phyloP scores from a whole-genome alignment of 305 asterid genomes.

The Fraxinus velutina region DNA sequence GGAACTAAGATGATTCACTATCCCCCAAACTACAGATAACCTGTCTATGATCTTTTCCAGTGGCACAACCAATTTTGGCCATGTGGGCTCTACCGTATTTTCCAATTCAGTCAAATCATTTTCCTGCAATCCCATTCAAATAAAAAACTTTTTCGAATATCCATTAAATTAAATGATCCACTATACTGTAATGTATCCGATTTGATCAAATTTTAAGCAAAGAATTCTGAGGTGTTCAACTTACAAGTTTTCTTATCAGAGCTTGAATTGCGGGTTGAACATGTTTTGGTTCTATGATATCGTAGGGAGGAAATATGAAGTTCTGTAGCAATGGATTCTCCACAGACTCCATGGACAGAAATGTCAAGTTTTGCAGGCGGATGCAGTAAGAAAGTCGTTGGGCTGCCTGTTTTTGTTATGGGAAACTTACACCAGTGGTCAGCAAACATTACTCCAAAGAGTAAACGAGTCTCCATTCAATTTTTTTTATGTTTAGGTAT shows the following conservation, averaged over 20 bases:
- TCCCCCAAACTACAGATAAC: slow-evolving; percentile 66
- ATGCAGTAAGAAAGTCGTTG: not conserved
- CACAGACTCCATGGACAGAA: slow-evolving; percentile 6
- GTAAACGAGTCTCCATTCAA: not conserved
- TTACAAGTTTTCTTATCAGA: slow-evolving; percentile 49
- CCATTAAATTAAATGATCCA: not conserved
- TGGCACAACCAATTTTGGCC: slow-evolving; percentile 70
- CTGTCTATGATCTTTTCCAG: slow-evolving; percentile 64
- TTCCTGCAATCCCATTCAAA: slow-evolving; percentile 36
- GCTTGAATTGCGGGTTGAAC: slow-evolving; percentile 61
- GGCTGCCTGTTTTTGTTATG: not conserved
- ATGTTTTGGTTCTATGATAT: slow-evolving; percentile 52
- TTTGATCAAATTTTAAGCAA: not conserved
- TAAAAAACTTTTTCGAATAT: not conserved
- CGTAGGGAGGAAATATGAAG: slow-evolving; percentile 67
- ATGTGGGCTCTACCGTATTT: slow-evolving; percentile 56
- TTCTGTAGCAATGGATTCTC: slow-evolving; percentile 53
- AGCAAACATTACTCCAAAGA: not conserved
- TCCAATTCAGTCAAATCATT: slow-evolving; percentile 58
- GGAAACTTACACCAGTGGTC: not conserved
- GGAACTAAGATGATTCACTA: slow-evolving; percentile 62
- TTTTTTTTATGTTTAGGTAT: not conserved
- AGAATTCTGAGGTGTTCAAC: slow-evolving; percentile 11
- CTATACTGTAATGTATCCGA: no score
- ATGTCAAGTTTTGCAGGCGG: not conserved